Conservation (phyloP, 495 filamentous ascomycete species). For the Podospora tetraspora region DNA sequence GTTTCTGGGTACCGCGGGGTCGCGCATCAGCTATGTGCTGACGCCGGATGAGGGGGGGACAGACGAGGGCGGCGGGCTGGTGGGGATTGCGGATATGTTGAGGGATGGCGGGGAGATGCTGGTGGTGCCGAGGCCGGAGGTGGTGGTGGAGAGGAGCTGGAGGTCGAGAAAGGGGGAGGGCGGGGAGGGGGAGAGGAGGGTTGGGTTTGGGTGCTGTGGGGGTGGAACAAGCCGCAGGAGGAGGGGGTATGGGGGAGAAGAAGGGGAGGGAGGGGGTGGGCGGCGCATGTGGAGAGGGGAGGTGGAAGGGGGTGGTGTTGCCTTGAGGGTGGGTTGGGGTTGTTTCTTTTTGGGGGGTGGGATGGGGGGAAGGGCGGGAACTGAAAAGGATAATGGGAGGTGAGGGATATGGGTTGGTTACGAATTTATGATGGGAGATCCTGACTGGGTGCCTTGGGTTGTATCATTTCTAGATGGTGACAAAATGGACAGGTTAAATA, state of each 20-base stretch:
- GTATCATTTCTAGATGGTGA: background rate
- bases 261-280: slow-evolving; percentile 47
- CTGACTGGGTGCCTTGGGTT: background rate
- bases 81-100: slow-evolving; percentile 49
- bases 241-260: slow-evolving; percentile 31
- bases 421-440: background rate
- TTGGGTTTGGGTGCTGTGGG: slow-evolving; percentile 48
- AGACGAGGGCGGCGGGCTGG: slow-evolving; percentile 50
- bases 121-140: slow-evolving; percentile 7
- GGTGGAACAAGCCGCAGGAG: slow-evolving; percentile 46
- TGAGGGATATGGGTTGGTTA: background rate
- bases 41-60: slow-evolving; percentile 52
- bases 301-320: slow-evolving; percentile 38
- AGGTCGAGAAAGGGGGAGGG: slow-evolving; percentile 24
- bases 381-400: background rate
- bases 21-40: slow-evolving; percentile 54
- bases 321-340: slow-evolving; percentile 15
- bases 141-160: slow-evolving; percentile 13
- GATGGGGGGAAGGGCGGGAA: background rate
- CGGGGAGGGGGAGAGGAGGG: slow-evolving; percentile 11
- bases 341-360: background rate
- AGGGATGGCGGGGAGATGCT: slow-evolving; percentile 41
- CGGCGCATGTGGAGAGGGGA: slow-evolving; percentile 45
- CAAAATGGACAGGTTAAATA: background rate
- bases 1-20: slow-evolving; percentile 54